Evolutionary conservation across 306 rosid genomes (phyloP).

Genomic region (Canavalia ensiformis): DNA sequence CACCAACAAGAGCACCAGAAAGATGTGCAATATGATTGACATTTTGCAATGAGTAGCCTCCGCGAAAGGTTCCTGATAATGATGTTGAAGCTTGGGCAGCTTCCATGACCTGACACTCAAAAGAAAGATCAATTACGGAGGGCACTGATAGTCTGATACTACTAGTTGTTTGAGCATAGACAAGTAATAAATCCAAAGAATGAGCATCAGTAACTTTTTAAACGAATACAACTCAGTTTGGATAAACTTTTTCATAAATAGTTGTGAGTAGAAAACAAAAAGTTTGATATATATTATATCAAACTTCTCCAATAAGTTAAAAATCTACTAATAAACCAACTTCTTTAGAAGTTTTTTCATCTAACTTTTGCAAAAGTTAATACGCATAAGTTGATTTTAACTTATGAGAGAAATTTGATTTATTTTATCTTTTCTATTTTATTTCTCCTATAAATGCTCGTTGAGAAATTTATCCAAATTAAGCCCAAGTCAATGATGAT

Average conservation of each 20-base stretch:
- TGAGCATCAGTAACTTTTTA: neutral
- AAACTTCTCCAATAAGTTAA: too few relatives aligned
- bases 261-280: too few relatives aligned
- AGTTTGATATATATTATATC: too few relatives aligned
- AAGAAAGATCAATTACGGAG: constrained; percentile 34
- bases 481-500: neutral
- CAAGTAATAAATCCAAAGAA: constrained; percentile 19
- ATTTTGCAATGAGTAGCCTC: constrained; percentile 69
- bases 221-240: too few relatives aligned
- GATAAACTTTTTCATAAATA: too few relatives aligned
- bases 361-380: too few relatives aligned
- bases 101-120: constrained; percentile 81
- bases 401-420: too few relatives aligned
- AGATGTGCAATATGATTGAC: constrained; percentile 97
- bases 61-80: constrained; percentile 64
- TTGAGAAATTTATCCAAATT: too few relatives aligned
- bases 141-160: constrained; percentile 19
- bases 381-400: too few relatives aligned
- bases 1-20: constrained; percentile 98
- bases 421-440: neutral
- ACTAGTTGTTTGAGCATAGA: constrained; percentile 33
- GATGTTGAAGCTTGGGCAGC: constrained; percentile 96
- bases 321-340: too few relatives aligned
- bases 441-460: too few relatives aligned
- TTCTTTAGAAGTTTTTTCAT: too few relatives aligned